phyloP scores from a whole-genome alignment of 257 asterid species.

The Rehmannia glutinosa region DNA sequence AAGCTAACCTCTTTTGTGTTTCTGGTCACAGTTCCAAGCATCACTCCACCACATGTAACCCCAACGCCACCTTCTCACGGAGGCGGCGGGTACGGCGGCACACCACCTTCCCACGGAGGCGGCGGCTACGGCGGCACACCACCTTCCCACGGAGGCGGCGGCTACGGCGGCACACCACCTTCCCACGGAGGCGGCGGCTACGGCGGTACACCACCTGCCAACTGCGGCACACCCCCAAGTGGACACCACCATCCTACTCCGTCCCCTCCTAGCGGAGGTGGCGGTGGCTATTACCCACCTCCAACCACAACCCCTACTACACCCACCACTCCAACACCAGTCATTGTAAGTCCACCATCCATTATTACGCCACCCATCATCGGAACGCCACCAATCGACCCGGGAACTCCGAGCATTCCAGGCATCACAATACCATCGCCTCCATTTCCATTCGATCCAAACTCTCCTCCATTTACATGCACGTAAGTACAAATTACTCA shows the following conservation, averaged over 20 bases:
- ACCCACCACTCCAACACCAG: conserved; percentile 18
- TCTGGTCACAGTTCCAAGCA: conserved; percentile 28
- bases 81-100: conserved; percentile 24
- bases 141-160: conserved; percentile 49
- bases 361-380: background rate
- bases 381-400: conserved; percentile 25
- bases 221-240: conserved; percentile 62
- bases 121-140: conserved; percentile 39
- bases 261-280: conserved; percentile 13
- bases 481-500: conserved; percentile 43
- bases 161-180: conserved; percentile 30
- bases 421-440: conserved; percentile 44
- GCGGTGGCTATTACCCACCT: conserved; percentile 32
- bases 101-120: conserved; percentile 35
- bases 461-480: conserved; percentile 82
- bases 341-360: conserved; percentile 11
- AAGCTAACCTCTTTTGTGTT: background rate
- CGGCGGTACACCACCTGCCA: conserved; percentile 48
- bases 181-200: conserved; percentile 27
- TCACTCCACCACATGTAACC: conserved; percentile 30
- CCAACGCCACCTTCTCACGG: conserved; percentile 22
- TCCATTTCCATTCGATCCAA: conserved; percentile 52
- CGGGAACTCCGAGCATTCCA: conserved; percentile 36
- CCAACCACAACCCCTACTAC: conserved; percentile 34
- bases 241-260: conserved; percentile 31